Base-by-base conservation (phyloP, 169 alveolate species). In the Plasmodium relictum region DNA sequence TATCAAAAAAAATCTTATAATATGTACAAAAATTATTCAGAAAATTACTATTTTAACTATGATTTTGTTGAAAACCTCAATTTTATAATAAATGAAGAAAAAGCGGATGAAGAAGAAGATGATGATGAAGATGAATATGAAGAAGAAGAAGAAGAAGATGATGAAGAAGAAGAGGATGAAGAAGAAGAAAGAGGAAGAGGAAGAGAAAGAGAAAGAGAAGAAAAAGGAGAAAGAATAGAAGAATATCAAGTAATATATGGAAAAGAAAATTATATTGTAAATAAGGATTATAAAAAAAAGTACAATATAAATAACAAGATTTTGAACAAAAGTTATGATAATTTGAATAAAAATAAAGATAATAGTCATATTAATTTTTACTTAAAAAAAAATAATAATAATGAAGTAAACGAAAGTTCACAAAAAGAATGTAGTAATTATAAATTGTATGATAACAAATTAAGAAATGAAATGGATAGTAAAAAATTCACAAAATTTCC, bases 21-120 rank as follows among this genome's bases (percentile, higher is more conserved):
- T 39, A 44, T 58, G 85, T 83, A 83, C 52, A 83, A 83, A 63
- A 52, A 65, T 59, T 83, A 83, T 61, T 3, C 91, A 14, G 91
- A 83, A 18, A 68, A 68, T 20, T 83, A 31, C 54, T 62, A 62
- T 44, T 83, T 83, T 24, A 83, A 83, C 31, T 31, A 20, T 20
- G 7, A 48, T 7, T 83, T 83, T 37, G 50, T 68, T 10, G 52
- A 20, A 5, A 50, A 39, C 22, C 54, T 37, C 39, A 62, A 74
- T 18, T 6, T 0, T 20, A 7, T 2, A 73, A 16, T 8, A 63
- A 59, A 62, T 3, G 65, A 73, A 54, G 42, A 16, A 16, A 56
- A 54, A n/a, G 20, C 7, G 52, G 58, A 26, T 22, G 87, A 54
- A 2, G 72, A 73, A n/a, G 52, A 24, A 37, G 72, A 58, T 0